phyloP scores from a whole-genome alignment of 441 rosid species.

The Arabidopsis lyrata region DNA sequence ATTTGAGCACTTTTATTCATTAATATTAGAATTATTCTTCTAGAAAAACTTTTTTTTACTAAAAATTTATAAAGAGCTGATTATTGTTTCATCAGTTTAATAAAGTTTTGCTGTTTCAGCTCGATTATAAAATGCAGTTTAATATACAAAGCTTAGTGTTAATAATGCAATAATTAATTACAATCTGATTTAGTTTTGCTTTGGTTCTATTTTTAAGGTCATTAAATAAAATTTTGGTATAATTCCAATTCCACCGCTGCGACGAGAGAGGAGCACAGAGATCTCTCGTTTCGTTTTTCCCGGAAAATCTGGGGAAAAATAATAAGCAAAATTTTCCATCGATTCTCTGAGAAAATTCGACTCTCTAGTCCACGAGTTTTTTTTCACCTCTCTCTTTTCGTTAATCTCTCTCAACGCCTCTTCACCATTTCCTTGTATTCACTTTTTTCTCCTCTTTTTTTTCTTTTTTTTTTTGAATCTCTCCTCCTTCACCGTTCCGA shows the following conservation, averaged over 20 bases:
- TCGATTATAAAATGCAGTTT: constrained; percentile 7
- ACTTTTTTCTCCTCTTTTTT: not conserved
- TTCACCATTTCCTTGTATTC: constrained; percentile 25
- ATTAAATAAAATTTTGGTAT: constrained; percentile 25
- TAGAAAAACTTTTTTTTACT: constrained; percentile 10
- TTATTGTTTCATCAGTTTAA: not conserved
- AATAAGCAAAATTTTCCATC: constrained; percentile 17
- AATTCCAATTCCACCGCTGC: constrained; percentile 42
- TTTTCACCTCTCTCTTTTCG: not conserved
- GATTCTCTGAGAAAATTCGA: constrained; percentile 36
- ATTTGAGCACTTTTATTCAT: not conserved
- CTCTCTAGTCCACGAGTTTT: constrained; percentile 31
- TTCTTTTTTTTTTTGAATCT: not conserved
- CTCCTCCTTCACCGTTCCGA: constrained; percentile 18
- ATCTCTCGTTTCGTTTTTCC: constrained; percentile 43
- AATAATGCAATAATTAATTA: constrained; percentile 27
- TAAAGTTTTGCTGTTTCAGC: not conserved
- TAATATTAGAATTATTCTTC: not conserved
- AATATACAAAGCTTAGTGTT: constrained; percentile 1
- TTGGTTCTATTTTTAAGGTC: constrained; percentile 8
- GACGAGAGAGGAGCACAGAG: constrained; percentile 35
- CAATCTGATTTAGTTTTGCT: not conserved
- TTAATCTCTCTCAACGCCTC: constrained; percentile 14
- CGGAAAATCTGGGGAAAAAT: constrained; percentile 42
- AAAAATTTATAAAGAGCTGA: not conserved